Evolutionary conservation across 257 asterid species (phyloP).

Genomic region (Capsicum chinense): DNA sequence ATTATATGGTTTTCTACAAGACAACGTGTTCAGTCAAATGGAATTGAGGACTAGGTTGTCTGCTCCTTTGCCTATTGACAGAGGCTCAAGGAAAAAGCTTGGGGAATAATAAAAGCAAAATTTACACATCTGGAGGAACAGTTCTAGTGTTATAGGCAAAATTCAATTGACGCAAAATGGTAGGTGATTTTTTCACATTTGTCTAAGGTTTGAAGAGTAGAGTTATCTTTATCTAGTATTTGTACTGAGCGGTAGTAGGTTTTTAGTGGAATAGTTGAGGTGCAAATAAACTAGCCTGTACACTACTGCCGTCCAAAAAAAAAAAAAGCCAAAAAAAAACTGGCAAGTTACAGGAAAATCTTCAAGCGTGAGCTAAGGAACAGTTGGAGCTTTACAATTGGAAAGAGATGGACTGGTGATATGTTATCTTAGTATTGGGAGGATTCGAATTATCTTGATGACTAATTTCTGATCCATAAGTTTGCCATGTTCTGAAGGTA

Average conservation of each 20-base stretch:
- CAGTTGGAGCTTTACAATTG: slow-evolving; percentile 16
- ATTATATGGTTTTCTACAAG: background rate
- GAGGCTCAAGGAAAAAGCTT: background rate
- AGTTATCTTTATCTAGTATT: background rate
- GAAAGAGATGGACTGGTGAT: slow-evolving; percentile 12
- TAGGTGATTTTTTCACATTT: background rate
- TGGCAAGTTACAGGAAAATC: background rate
- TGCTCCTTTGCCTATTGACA: background rate
- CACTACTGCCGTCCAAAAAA: background rate
- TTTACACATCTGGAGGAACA: background rate
- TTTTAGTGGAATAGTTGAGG: background rate
- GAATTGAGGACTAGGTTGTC: background rate
- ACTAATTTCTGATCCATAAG: slow-evolving; percentile 10
- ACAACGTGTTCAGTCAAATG: background rate
- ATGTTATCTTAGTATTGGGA: slow-evolving; percentile 6
- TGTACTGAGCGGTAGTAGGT: background rate
- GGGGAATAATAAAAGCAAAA: background rate
- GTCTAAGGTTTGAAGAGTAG: background rate
- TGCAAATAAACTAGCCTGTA: background rate
- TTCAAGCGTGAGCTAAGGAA: background rate
- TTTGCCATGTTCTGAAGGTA: slow-evolving; percentile 28
- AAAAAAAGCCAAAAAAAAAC: no score
- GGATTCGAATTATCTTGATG: background rate
- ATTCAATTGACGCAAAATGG: background rate
- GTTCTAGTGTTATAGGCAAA: background rate